Percentiles rank a stretch among this genome's conserved stretches.
Evolutionary conservation across 2,329 filamentous ascomycete genomes (phyloP).

Genomic region (Curvularia eragrostidis): DNA sequence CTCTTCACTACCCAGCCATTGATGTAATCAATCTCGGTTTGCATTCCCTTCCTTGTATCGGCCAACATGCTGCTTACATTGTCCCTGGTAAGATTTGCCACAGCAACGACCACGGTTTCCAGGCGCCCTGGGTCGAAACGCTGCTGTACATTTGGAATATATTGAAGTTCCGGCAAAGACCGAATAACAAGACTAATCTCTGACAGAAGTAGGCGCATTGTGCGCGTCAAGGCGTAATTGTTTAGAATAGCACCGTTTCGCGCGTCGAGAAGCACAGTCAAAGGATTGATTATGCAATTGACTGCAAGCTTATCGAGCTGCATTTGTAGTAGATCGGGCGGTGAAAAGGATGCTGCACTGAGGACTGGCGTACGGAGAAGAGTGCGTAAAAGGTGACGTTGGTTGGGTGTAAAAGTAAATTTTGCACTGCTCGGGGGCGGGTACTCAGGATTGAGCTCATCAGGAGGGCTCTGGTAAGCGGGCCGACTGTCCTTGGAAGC

Average conservation of each 20-base stretch:
- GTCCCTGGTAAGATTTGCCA: constrained; percentile 62
- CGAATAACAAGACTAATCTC: constrained; percentile 78
- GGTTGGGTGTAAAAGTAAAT: constrained; percentile 50
- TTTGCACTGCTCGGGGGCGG: constrained; percentile 23
- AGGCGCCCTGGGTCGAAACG: constrained; percentile 68
- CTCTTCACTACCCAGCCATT: constrained; percentile 86
- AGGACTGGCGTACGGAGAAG: constrained; percentile 69
- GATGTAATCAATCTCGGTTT: constrained; percentile 81
- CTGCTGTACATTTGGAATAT: constrained; percentile 64
- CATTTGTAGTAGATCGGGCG: constrained; percentile 68
- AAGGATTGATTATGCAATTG: constrained; percentile 77
- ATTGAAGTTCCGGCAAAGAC: constrained; percentile 74
- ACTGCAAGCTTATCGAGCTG: constrained; percentile 83
- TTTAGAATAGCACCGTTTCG: constrained; percentile 73
- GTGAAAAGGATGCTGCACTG: constrained; percentile 64
- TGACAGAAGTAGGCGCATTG: constrained; percentile 73
- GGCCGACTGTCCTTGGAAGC: constrained; percentile 8
- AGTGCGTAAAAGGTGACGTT: constrained; percentile 69
- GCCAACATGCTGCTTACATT: constrained; percentile 72
- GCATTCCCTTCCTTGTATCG: constrained; percentile 64
- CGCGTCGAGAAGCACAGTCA: constrained; percentile 80
- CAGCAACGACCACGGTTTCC: constrained; percentile 63
- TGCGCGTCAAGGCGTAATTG: constrained; percentile 68
- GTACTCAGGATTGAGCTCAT: constrained; percentile 26
- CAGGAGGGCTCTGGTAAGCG: constrained; percentile 14